These are phyloP conservation scores for Heliamphora exappendiculata DNA, from an alignment of 148 eudicot species.

Conservation along the genomic window DNA sequence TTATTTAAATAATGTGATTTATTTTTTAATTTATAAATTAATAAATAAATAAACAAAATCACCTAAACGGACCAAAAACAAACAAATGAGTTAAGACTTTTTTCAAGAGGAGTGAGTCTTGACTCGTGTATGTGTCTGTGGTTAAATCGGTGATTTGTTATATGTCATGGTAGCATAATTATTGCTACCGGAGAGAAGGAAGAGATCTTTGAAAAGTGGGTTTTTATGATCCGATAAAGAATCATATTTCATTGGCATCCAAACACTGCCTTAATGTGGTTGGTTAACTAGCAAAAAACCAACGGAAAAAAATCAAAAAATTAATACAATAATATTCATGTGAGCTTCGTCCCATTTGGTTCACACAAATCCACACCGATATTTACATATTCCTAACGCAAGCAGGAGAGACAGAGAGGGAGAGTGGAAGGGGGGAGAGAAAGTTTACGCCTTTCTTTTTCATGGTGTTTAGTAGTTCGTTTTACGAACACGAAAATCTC, in stretches of 20 bases:
- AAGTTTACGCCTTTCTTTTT: neutral
- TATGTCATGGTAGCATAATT: too few relatives aligned
- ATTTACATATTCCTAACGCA: neutral
- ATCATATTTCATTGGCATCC: neutral
- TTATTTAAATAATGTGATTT: too few relatives aligned
- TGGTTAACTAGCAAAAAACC: neutral
- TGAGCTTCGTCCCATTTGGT: neutral
- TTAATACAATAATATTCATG: neutral
- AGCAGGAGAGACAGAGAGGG: neutral
- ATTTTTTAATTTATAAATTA: too few relatives aligned
- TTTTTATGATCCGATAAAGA: too few relatives aligned
- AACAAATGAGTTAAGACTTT: too few relatives aligned
- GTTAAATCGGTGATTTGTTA: too few relatives aligned
- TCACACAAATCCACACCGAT: slow-evolving; percentile 3
- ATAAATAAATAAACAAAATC: too few relatives aligned
- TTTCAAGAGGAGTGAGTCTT: too few relatives aligned
- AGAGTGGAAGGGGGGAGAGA: neutral
- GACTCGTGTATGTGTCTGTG: too few relatives aligned
- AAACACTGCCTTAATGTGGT: neutral
- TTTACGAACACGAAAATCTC: neutral
- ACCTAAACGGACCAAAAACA: too few relatives aligned
- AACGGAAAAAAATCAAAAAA: neutral
- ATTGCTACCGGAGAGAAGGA: too few relatives aligned
- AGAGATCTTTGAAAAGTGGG: too few relatives aligned
- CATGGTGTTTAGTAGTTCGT: neutral